Conservation (phyloP, 2,329 filamentous ascomycete species). For the Paecilomyces niveus region DNA sequence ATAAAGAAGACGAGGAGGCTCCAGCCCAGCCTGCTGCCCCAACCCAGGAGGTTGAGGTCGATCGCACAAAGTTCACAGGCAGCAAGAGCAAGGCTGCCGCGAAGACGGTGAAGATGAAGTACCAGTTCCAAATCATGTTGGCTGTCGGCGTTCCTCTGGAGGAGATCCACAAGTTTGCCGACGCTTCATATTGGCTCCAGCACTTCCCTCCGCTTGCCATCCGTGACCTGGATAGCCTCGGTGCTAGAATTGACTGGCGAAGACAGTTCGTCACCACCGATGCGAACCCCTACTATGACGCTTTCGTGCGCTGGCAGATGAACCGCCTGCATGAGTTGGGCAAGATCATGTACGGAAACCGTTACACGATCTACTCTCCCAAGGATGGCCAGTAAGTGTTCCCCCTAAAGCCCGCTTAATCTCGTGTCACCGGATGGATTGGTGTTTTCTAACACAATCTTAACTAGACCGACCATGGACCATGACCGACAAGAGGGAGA, state of each 20-base stretch:
- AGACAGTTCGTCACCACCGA: slow-evolving; percentile 91
- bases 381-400: slow-evolving; percentile 63
- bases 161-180: slow-evolving; percentile 89
- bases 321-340: slow-evolving; percentile 78
- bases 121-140: slow-evolving; percentile 93
- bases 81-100: slow-evolving; percentile 89
- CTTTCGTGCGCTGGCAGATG: slow-evolving; percentile 97
- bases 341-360: slow-evolving; percentile 89
- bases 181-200: slow-evolving; percentile 85
- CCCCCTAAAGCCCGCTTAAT: not conserved
- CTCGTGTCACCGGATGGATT: not conserved
- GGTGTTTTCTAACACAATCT: not conserved
- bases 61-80: slow-evolving; percentile 82
- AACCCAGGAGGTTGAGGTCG: slow-evolving; percentile 62
- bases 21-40: slow-evolving; percentile 51
- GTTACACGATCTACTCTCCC: slow-evolving; percentile 88
- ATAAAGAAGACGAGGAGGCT: slow-evolving; percentile 55
- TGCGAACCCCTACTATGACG: slow-evolving; percentile 93
- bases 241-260: slow-evolving; percentile 86
- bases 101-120: slow-evolving; percentile 89
- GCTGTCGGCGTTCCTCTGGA: slow-evolving; percentile 78
- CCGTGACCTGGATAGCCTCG: slow-evolving; percentile 75
- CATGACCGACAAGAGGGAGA: slow-evolving; percentile 78
- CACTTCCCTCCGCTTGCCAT: slow-evolving; percentile 77
- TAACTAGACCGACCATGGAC: slow-evolving; percentile 65